A percentile compares a stretch with the other conserved stretches of the same genome.
These are phyloP conservation scores for Fraxinus dipetala DNA, from an alignment of 305 asterid species.

Conservation along the genomic window DNA sequence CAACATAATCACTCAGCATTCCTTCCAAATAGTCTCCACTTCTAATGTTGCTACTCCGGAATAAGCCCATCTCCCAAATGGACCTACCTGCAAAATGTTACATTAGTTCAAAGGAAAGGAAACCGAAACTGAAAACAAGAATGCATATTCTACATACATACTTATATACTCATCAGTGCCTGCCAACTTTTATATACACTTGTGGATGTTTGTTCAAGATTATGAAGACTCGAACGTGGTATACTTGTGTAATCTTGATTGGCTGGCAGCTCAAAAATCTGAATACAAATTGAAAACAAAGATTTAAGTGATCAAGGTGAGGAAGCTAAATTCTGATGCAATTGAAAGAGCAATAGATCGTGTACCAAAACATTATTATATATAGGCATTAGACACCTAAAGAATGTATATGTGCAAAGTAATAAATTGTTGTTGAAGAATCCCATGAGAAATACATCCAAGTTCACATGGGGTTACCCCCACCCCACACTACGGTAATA, in stretches of 20 bases:
- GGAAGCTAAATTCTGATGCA: slow-evolving; percentile 1
- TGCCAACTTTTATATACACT: background rate
- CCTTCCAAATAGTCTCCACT: slow-evolving; percentile 62
- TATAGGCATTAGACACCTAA: slow-evolving; percentile 4
- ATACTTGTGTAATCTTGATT: background rate
- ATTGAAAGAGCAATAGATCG: slow-evolving; percentile 24
- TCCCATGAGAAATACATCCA: slow-evolving; percentile 59
- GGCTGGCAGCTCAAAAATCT: background rate
- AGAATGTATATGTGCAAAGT: slow-evolving; percentile 25
- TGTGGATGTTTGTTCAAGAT: background rate
- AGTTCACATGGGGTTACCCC: slow-evolving; percentile 78
- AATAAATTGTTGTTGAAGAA: slow-evolving; percentile 39
- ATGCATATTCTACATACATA: background rate
- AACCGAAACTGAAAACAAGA: background rate
- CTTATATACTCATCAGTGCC: background rate
- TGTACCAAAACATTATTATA: slow-evolving; percentile 21
- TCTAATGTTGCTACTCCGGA: slow-evolving; percentile 26
- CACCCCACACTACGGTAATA: background rate
- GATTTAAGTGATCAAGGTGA: background rate
- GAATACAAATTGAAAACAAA: background rate
- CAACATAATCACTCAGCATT: slow-evolving; percentile 52
- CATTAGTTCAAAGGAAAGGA: background rate
- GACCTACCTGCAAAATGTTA: slow-evolving; percentile 27
- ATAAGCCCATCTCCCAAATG: slow-evolving; percentile 29
- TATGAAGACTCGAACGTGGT: background rate